These are phyloP conservation scores for Boletellus ananas DNA, from an alignment of 768 basidiomycete genomes.

Conservation along the genomic window DNA sequence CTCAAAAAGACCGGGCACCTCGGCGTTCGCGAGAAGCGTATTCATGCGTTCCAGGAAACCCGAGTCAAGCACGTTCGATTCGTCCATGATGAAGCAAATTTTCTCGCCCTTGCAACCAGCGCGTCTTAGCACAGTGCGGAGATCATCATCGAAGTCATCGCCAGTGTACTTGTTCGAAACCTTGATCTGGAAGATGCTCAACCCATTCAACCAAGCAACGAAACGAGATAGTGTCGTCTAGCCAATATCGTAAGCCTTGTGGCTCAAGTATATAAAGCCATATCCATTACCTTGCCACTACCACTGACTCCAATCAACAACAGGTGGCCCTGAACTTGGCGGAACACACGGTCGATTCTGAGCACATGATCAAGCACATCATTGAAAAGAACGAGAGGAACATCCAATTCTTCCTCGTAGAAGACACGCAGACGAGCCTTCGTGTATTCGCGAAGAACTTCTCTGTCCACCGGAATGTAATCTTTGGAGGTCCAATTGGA, in stretches of 20 bases:
- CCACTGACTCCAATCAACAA: constrained; percentile 97
- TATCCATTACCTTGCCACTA: constrained; percentile 80
- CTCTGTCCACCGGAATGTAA: constrained; percentile 93
- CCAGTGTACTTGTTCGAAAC: constrained; percentile 99
- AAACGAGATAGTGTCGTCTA: constrained; percentile 97
- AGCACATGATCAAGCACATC: constrained; percentile 98
- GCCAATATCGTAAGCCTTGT: constrained; percentile 9
- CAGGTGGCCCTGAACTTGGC: constrained; percentile 95
- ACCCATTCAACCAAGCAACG: constrained; percentile 99
- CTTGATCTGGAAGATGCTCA: constrained; percentile 99
- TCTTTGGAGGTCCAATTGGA: constrained; percentile 99
- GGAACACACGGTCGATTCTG: constrained; percentile 97
- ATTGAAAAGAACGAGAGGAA: constrained; percentile 96
- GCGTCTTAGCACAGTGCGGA: constrained; percentile 90
- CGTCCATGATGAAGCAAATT: constrained; percentile 99
- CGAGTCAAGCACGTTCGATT: constrained; percentile 98
- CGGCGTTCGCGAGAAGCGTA: constrained; percentile 97
- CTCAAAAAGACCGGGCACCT: constrained; percentile 99
- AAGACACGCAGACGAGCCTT: constrained; percentile 97
- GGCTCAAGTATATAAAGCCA: neutral
- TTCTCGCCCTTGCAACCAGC: constrained; percentile 98
- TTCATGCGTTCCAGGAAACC: constrained; percentile 99
- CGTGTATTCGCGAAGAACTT: constrained; percentile 89
- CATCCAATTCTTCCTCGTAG: constrained; percentile 98
- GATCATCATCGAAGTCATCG: constrained; percentile 97